Percentiles rank a stretch among this genome's conserved stretches.
Conservation (phyloP, 75 land plant genomes). For the Cryptomeria japonica region DNA sequence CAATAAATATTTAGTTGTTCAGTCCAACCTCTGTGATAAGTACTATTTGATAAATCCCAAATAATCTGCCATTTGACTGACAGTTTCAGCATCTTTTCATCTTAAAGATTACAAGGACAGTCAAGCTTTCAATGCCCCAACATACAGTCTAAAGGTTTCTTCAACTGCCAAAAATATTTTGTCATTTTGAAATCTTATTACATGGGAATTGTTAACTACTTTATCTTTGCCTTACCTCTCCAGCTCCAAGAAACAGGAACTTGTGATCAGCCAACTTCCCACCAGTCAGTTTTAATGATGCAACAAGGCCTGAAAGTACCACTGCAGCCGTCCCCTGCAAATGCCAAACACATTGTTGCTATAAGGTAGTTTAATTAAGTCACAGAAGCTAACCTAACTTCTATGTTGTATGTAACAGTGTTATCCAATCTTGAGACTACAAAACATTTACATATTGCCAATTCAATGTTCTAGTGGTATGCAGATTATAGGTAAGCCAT, state of each 20-base stretch:
- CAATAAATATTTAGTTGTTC: neutral
- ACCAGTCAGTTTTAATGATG: conserved; percentile 66
- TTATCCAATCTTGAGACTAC: neutral
- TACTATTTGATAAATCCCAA: neutral
- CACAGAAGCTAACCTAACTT: neutral
- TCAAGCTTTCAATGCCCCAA: neutral
- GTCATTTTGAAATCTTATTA: neutral
- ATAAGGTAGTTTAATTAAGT: neutral
- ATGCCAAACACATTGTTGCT: neutral
- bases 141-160: neutral
- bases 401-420: neutral
- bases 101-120: neutral
- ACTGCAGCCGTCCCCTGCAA: conserved; percentile 91
- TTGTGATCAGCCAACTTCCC: conserved; percentile 79
- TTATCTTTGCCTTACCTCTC: conserved; percentile 59
- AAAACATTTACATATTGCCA: neutral
- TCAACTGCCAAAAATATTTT: neutral
- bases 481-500: neutral
- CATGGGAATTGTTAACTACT: neutral
- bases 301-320: conserved; percentile 76
- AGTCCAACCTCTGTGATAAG: neutral
- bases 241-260: conserved; percentile 94
- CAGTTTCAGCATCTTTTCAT: neutral
- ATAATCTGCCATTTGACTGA: neutral
- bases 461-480: neutral